phyloP scores from a whole-genome alignment of 352 stramenopile species.

The Globisporangium yorkense region DNA sequence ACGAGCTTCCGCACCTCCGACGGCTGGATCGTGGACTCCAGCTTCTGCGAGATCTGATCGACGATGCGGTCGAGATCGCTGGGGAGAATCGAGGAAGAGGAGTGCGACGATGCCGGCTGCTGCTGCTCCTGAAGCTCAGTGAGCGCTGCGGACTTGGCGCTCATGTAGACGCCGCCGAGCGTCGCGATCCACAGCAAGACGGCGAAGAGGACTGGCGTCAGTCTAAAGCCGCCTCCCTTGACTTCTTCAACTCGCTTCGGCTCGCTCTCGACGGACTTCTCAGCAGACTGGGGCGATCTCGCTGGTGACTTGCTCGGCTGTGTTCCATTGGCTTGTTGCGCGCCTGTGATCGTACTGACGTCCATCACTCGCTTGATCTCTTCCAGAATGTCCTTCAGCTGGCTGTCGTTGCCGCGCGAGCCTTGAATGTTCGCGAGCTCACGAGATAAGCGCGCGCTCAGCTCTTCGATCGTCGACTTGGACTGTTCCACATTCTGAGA shows the following conservation, averaged over 20 bases:
- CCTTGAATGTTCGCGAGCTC: conserved; percentile 15
- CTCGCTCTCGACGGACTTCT: neutral
- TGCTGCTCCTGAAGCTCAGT: conserved; percentile 13
- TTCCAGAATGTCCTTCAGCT: conserved; percentile 14
- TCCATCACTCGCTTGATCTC: conserved; percentile 17
- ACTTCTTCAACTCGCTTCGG: neutral
- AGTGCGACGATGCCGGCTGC: neutral
- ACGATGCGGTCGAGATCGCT: conserved; percentile 18
- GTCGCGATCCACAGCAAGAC: conserved; percentile 15
- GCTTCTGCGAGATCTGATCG: conserved; percentile 15
- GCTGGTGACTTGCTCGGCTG: conserved; percentile 2
- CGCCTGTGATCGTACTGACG: neutral
- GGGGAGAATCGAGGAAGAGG: conserved; percentile 8
- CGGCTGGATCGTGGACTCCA: conserved; percentile 10
- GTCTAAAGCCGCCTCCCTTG: conserved; percentile 5
- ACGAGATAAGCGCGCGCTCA: conserved; percentile 10
- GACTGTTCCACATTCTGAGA: conserved; percentile 16
- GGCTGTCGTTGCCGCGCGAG: conserved; percentile 10
- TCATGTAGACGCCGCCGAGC: conserved; percentile 17
- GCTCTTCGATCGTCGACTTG: conserved; percentile 17
- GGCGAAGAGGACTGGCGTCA: conserved; percentile 6
- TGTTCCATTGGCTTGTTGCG: conserved; percentile 1
- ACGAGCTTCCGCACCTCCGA: conserved; percentile 16
- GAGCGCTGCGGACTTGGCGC: conserved; percentile 15
- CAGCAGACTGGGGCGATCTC: neutral